phyloP scores from a whole-genome alignment of 2,329 filamentous ascomycete genomes.

The Periconia macrospinosa region DNA sequence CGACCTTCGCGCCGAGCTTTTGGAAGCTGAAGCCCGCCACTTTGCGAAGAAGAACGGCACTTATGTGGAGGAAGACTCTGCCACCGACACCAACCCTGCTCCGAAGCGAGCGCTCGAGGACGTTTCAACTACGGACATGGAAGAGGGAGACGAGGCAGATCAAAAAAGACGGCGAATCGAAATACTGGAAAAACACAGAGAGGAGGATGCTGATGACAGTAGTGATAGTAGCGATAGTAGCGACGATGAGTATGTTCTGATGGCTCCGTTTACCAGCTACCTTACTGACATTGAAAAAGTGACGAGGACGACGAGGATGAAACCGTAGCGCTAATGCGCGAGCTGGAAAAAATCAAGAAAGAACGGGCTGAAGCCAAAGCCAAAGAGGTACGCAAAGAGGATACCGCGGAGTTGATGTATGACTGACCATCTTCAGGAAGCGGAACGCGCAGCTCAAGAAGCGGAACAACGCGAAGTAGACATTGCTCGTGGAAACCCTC shows the following conservation, averaged over 20 bases:
- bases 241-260: constrained; percentile 57
- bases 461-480: constrained; percentile 82
- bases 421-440: constrained; percentile 58
- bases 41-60: constrained; percentile 80
- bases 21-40: constrained; percentile 85
- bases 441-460: constrained; percentile 76
- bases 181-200: constrained; percentile 83
- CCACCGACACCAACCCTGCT: constrained; percentile 44
- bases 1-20: constrained; percentile 86
- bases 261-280: background rate
- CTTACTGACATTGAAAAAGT: constrained; percentile 22
- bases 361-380: constrained; percentile 82
- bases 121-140: constrained; percentile 44
- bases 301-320: constrained; percentile 68
- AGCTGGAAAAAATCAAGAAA: constrained; percentile 90
- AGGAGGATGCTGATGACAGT: constrained; percentile 78
- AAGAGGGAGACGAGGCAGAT: constrained; percentile 69
- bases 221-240: constrained; percentile 55
- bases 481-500: constrained; percentile 88
- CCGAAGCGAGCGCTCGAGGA: constrained; percentile 68
- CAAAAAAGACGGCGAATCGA: constrained; percentile 73
- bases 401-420: background rate
- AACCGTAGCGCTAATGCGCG: constrained; percentile 84
- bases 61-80: constrained; percentile 51
- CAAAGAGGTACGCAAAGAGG: constrained; percentile 58